A percentile compares a stretch with the other conserved stretches of the same genome.
Evolutionary conservation across 495 filamentous ascomycete species (phyloP).

Genomic region (Penicillium roqueforti): DNA sequence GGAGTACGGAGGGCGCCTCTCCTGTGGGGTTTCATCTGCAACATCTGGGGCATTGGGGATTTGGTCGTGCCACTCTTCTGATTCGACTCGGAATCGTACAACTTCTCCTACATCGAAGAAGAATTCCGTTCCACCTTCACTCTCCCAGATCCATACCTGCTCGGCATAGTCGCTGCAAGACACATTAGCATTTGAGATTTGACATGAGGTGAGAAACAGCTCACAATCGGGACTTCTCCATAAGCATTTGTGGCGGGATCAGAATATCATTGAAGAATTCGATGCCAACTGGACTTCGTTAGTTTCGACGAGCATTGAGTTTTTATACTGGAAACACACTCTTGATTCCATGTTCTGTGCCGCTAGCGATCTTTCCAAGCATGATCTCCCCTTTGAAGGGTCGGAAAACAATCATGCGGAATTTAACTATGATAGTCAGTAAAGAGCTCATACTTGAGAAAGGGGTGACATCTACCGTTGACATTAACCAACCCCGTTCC

Average conservation of each 20-base stretch:
- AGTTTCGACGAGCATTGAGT: not conserved
- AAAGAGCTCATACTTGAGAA: not conserved
- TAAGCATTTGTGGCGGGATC: slow-evolving; percentile 65
- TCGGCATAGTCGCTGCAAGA: slow-evolving; percentile 59
- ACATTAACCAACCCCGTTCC: slow-evolving; percentile 86
- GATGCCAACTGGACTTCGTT: slow-evolving; percentile 56
- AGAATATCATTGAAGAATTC: slow-evolving; percentile 92
- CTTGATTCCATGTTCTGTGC: slow-evolving; percentile 68
- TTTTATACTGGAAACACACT: slow-evolving; percentile 44
- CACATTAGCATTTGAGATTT: slow-evolving; percentile 21
- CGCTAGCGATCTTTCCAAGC: slow-evolving; percentile 69
- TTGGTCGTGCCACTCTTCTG: slow-evolving; percentile 86
- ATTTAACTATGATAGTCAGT: slow-evolving; percentile 61
- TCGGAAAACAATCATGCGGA: slow-evolving; percentile 87
- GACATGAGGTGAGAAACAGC: slow-evolving; percentile 18
- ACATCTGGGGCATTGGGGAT: slow-evolving; percentile 64
- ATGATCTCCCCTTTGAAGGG: slow-evolving; percentile 92
- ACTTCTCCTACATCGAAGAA: slow-evolving; percentile 86
- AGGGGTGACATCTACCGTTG: slow-evolving; percentile 60
- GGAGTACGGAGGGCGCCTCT: slow-evolving; percentile 60
- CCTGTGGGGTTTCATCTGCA: slow-evolving; percentile 42
- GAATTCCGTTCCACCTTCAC: slow-evolving; percentile 61
- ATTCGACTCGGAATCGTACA: slow-evolving; percentile 76
- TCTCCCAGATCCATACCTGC: slow-evolving; percentile 76
- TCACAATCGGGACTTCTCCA: slow-evolving; percentile 70